Evolutionary conservation across 441 rosid genomes (phyloP).

Genomic region (Pelargonium fulgidum): DNA sequence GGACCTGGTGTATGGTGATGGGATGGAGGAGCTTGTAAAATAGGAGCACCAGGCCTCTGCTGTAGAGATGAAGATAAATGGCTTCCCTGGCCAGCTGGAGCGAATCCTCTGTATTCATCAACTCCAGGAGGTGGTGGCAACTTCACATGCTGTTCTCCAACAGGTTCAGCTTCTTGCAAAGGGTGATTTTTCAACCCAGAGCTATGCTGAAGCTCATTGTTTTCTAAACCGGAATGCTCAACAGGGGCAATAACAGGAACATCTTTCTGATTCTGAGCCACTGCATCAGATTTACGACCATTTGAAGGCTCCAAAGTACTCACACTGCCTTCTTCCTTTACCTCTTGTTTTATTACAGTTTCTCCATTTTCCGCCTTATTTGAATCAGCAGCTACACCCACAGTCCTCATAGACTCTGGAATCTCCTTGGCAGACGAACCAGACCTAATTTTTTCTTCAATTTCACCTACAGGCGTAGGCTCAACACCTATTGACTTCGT

Average conservation of each 20-base stretch:
- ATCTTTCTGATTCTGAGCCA: conserved; percentile 26
- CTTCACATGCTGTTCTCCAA: conserved; percentile 27
- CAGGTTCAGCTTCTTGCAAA: conserved; percentile 26
- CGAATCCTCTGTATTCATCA: conserved; percentile 21
- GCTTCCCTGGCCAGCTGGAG: conserved; percentile 27
- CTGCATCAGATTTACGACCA: conserved; percentile 11
- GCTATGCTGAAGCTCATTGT: conserved; percentile 28
- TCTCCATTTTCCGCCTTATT: conserved; percentile 25
- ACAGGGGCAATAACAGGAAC: conserved; percentile 22
- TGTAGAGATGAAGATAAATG: conserved; percentile 32
- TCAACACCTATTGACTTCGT: conserved; percentile 23
- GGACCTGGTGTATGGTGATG: conserved; percentile 30
- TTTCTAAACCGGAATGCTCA: conserved; percentile 23
- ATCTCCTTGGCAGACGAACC: conserved; percentile 25
- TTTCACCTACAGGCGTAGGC: conserved; percentile 19
- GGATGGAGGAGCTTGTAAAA: conserved; percentile 33
- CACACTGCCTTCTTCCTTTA: conserved; percentile 33
- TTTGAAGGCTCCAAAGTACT: conserved; percentile 15
- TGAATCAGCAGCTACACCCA: conserved; percentile 16
- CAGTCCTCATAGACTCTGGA: conserved; percentile 15
- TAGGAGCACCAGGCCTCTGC: conserved; percentile 39
- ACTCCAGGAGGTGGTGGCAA: conserved; percentile 22
- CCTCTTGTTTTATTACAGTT: conserved; percentile 22
- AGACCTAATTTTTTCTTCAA: conserved; percentile 22
- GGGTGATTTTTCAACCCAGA: conserved; percentile 21